These are phyloP conservation scores for Pseudonectria buxi DNA, from an alignment of 2,329 filamentous ascomycete species.

Conservation along the genomic window DNA sequence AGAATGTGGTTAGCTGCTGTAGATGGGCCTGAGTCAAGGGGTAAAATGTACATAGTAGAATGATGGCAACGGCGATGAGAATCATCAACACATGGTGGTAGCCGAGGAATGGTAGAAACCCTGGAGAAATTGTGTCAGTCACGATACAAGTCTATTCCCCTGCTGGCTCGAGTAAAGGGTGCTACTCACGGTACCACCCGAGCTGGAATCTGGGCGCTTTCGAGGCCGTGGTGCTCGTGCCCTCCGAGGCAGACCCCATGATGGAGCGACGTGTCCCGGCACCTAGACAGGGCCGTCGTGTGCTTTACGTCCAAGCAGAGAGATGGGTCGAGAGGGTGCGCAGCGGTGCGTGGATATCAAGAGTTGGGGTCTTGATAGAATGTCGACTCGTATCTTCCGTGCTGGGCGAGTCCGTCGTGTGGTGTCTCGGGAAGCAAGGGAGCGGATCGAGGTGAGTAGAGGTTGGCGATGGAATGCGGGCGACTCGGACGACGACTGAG, in stretches of 20 bases:
- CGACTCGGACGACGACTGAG: constrained; percentile 8
- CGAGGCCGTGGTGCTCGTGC: constrained; percentile 18
- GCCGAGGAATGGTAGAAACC: constrained; percentile 62
- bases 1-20: constrained; percentile 4
- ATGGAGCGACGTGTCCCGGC: constrained; percentile 11
- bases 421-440: constrained; percentile 14
- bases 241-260: constrained; percentile 19
- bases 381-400: constrained; percentile 1
- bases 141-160: constrained; percentile 14
- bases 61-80: constrained; percentile 85
- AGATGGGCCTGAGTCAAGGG: neutral
- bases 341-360: neutral
- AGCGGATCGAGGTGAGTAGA: constrained; percentile 1
- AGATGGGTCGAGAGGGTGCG: neutral
- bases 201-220: constrained; percentile 34
- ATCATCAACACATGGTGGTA: constrained; percentile 94
- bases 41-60: constrained; percentile 76
- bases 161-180: neutral
- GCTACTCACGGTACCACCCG: constrained; percentile 43
- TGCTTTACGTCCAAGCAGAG: constrained; percentile 7
- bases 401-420: constrained; percentile 2
- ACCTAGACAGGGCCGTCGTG: constrained; percentile 9
- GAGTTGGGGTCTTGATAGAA: neutral
- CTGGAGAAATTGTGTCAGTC: constrained; percentile 31
- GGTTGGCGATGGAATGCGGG: constrained; percentile 17